Percentiles rank a stretch among this genome's conserved stretches.
phyloP scores from a whole-genome alignment of 306 rosid species.

The Prunus armeniaca region DNA sequence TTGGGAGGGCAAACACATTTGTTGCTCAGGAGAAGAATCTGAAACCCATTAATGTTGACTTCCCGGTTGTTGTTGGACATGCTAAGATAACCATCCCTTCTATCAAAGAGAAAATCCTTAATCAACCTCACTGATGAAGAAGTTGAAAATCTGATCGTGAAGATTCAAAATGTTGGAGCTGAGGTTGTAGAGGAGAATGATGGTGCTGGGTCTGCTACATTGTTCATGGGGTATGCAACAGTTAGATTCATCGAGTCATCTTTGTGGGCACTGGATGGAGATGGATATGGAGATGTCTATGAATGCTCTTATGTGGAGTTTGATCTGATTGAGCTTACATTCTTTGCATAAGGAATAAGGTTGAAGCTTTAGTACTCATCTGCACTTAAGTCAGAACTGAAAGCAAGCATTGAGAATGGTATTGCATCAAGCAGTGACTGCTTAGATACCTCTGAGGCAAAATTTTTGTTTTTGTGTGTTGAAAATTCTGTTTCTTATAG shows the following conservation, averaged over 20 bases:
- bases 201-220: constrained; percentile 89
- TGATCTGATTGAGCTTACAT: constrained; percentile 80
- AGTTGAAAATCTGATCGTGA: constrained; percentile 62
- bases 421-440: constrained; percentile 57
- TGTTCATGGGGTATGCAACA: constrained; percentile 97
- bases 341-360: constrained; percentile 73
- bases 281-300: constrained; percentile 80
- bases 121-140: constrained; percentile 70
- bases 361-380: constrained; percentile 74
- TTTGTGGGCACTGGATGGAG: constrained; percentile 89
- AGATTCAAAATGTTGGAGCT: constrained; percentile 92
- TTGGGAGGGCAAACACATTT: constrained; percentile 94
- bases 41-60: constrained; percentile 89
- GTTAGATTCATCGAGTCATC: constrained; percentile 95
- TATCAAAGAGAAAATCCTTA: constrained; percentile 76
- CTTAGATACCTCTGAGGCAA: constrained; percentile 28
- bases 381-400: constrained; percentile 83
- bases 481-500: background rate
- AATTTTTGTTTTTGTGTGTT: too few relatives aligned
- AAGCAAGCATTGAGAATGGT: constrained; percentile 96
- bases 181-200: constrained; percentile 99
- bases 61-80: constrained; percentile 86
- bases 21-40: constrained; percentile 87
- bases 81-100: constrained; percentile 87
- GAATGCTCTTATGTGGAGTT: constrained; percentile 81